Percentiles rank a stretch among this genome's conserved stretches.
These are phyloP conservation scores for Saccharomyces hybrid DNA, from an alignment of 1,139 yeast genomes.

Conservation along the genomic window DNA sequence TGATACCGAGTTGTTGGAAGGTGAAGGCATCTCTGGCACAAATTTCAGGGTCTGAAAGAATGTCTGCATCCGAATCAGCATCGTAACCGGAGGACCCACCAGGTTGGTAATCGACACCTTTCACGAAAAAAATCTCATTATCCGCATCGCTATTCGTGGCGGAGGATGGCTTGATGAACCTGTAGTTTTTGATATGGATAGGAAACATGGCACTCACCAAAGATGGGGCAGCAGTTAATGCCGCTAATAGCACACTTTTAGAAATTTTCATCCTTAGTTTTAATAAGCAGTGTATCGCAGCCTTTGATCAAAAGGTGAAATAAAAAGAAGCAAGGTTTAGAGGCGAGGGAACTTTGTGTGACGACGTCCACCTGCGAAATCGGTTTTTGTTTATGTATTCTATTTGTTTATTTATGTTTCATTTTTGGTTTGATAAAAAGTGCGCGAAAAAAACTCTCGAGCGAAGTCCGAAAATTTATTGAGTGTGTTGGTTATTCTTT, in stretches of 20 bases:
- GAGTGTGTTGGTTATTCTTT: neutral
- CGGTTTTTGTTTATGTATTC: neutral
- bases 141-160: conserved; percentile 31
- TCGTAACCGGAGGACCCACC: conserved; percentile 61
- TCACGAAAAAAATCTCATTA: conserved; percentile 45
- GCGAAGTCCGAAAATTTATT: neutral
- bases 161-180: conserved; percentile 42
- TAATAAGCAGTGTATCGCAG: neutral
- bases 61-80: conserved; percentile 43
- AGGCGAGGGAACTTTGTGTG: neutral
- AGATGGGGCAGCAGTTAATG: conserved; percentile 13
- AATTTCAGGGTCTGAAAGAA: conserved; percentile 59
- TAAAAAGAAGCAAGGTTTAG: neutral
- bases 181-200: conserved; percentile 38
- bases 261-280: neutral
- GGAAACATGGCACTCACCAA: conserved; percentile 40
- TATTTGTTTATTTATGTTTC: neutral
- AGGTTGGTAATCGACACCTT: conserved; percentile 65
- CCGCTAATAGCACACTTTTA: neutral
- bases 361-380: neutral
- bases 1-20: conserved; percentile 69
- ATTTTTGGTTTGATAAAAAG: neutral
- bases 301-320: neutral
- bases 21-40: conserved; percentile 79
- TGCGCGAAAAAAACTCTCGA: neutral